Evolutionary conservation across 139 green algal genomes (phyloP), one percentile per base, ranked within the genome.

Genomic region (Gonium pectorale): DNA sequence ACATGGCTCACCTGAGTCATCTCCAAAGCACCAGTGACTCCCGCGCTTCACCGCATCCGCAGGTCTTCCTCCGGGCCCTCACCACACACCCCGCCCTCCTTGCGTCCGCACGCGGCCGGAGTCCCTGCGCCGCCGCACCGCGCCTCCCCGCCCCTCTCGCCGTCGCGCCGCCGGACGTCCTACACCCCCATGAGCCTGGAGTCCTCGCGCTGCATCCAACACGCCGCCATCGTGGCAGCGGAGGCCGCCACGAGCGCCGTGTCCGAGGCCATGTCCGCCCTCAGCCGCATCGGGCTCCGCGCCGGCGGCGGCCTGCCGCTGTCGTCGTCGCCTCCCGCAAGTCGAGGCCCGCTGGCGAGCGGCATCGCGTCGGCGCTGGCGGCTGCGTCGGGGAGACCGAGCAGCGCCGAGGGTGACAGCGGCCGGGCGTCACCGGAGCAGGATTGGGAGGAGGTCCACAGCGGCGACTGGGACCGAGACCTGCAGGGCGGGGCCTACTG

Each of bases 191-290:
- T 86, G 49, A 60, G 27, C 21, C 24, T 35, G 3, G 66, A 86
- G 79, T 69, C 66, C 27, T 79, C 66, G 13, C 66, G 66, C 27
- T 77, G 51, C 49, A 86, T 86, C 66, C 79, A 86, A 29, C 66
- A 78, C 41, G 79, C 79, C 0, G 79, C 79, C 51, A 79, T 69
- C 19, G 52, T 72, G 37, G 79, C 79, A 8, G 79, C 79, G 3
- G 79, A 86, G 49, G 49, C 79, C 0, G 79, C 67, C 27, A 79
- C 41, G 26, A 79, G 35, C 52, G 79, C 79, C 26, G 79, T 86
- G 9, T 60, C 52, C 0, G 79, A 86, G 38, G 79, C 79, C 35
- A 54, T 86, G 41, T 67, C 43, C 13, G 78, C 78, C 1, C 78
- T 84, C 44, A 74, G 62, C 35, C 62, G 63, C 62, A 74, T 64